Evolutionary conservation across 164 flowering plant genomes (phyloP).

Genomic region (Echeveria elegans): DNA sequence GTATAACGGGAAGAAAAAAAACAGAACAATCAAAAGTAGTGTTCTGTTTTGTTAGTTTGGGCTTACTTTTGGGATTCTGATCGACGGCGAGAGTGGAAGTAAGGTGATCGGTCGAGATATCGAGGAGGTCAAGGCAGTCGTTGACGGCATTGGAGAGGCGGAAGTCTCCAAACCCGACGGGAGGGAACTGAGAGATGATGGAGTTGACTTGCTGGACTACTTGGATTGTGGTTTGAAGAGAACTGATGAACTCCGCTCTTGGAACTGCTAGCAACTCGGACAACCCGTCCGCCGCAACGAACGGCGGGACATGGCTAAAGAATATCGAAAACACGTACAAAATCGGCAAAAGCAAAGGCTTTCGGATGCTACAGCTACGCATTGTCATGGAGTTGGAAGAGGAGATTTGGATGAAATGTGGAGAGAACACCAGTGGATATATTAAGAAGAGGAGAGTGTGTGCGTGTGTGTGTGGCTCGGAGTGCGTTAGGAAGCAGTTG

Average conservation of each 20-base stretch:
- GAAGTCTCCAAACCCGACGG: conserved; percentile 26
- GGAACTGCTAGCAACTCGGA: conserved; percentile 34
- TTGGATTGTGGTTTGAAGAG: conserved; percentile 35
- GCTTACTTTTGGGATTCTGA: conserved; percentile 36
- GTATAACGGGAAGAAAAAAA: too few relatives aligned
- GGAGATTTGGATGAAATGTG: too few relatives aligned
- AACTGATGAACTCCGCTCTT: conserved; percentile 22
- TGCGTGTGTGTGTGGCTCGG: too few relatives aligned
- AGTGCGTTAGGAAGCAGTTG: conserved; percentile 5
- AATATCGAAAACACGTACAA: background rate
- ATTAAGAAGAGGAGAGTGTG: too few relatives aligned
- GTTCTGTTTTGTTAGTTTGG: background rate
- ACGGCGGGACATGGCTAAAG: background rate
- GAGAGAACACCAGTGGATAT: background rate
- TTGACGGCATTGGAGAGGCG: conserved; percentile 53
- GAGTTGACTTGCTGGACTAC: conserved; percentile 26
- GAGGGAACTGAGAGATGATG: conserved; percentile 31
- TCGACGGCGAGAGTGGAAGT: conserved; percentile 43
- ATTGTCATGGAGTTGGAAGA: background rate
- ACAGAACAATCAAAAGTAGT: too few relatives aligned
- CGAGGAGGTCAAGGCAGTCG: conserved; percentile 87
- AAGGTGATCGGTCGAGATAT: conserved; percentile 51
- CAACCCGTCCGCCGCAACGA: conserved; percentile 5
- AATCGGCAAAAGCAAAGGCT: background rate
- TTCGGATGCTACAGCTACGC: background rate